A percentile compares a stretch with the other conserved stretches of the same genome.
phyloP scores from a whole-genome alignment of 108 stramenopile species.

The Skeletonema tropicum region DNA sequence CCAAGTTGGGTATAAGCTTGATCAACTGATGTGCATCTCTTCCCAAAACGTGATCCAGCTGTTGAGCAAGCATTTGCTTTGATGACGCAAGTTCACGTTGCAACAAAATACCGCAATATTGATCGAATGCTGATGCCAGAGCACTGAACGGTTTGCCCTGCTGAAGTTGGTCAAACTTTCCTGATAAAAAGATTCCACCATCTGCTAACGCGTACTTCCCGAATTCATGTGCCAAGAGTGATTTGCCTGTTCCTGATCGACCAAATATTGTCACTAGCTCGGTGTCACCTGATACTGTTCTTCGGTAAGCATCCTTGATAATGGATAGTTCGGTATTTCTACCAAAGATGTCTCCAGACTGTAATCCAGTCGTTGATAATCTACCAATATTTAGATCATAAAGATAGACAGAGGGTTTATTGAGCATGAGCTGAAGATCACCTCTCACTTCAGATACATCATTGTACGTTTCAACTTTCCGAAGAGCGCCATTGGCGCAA shows the following conservation, averaged over 20 bases:
- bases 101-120: constrained; percentile 12
- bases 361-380: constrained; percentile 4
- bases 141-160: constrained; percentile 23
- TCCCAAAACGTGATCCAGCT: neutral
- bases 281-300: neutral
- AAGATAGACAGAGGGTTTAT: constrained; percentile 19
- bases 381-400: neutral
- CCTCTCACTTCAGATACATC: constrained; percentile 14
- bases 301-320: constrained; percentile 8
- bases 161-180: constrained; percentile 36
- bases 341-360: constrained; percentile 10
- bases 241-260: constrained; percentile 13
- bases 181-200: constrained; percentile 12
- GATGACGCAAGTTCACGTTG: neutral
- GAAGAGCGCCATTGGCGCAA: constrained; percentile 11
- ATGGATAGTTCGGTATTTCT: constrained; percentile 6
- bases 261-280: constrained; percentile 28
- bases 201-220: neutral
- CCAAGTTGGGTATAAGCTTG: constrained; percentile 29
- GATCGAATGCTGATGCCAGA: constrained; percentile 8
- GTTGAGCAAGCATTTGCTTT: neutral
- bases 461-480: constrained; percentile 9
- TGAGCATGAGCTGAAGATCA: constrained; percentile 25
- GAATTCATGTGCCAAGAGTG: constrained; percentile 5
- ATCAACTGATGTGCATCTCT: constrained; percentile 7